Base-by-base conservation (phyloP, 2,329 filamentous ascomycete genomes). In the Neodidymelliopsis sp. region DNA sequence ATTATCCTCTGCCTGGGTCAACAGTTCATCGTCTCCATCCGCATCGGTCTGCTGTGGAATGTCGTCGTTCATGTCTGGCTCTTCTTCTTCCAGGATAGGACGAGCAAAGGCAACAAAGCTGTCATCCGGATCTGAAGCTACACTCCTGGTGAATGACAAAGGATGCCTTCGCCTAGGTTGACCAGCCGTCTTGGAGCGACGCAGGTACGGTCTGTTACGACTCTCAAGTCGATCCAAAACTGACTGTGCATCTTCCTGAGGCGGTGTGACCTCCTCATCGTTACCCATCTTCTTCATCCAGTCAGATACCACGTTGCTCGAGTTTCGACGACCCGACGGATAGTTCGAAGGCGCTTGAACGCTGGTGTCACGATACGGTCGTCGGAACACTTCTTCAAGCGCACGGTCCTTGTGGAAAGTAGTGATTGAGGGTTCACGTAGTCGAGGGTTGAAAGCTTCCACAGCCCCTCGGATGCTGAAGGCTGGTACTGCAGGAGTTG, bases 391-490 rank as follows among this genome's bases (percentile, higher is more conserved):
- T 66, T 97, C 92, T 58, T 96, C 93, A 16, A 97, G 76, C 6
- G 91, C 92, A 42, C 86, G 86, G 60, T 97, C 92, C 66, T 97
- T 96, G 62, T 93, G 89, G 63, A 88, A 93, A 1, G 91, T 94
- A 25, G 89, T 86, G 41, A 96, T 85, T 0, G 92, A 97, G 51
- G 92, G 91, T 68, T 96, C 91, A 33, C 91, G 85, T 19, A 91
- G 79, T 13, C 90, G 81, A 67, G 89, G 89, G 62, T 88, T 91
- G 69, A 95, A 94, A 6, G 91, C 75, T 20, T 84, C 84, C 31
- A 61, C 57, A 3, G 64, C 57, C 2, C 67, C 71, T n/a, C 67
- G 66, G 7, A 74, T 61, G 45, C 67, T 71, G 56, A 76, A 75
- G 2, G 72, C 71, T 22, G 73, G 73, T 3, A 67, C 77, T 2